phyloP scores from a whole-genome alignment of 176 grass and related monocot species.

The Triticum timopheevii region DNA sequence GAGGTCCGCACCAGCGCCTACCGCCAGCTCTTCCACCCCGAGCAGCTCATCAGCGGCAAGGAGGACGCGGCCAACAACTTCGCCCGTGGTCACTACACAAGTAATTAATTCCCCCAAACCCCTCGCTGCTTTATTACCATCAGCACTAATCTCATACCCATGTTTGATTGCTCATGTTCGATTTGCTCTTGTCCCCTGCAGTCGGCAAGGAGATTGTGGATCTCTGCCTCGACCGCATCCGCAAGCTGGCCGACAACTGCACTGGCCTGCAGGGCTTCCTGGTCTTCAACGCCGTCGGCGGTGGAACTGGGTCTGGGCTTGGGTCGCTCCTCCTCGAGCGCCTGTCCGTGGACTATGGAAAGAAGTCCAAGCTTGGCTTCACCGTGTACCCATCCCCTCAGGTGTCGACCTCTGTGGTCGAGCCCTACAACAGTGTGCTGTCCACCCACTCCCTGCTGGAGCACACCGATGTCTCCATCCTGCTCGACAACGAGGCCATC shows the following conservation, averaged over 20 bases:
- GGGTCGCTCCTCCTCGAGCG: constrained; percentile 86
- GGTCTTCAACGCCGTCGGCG: constrained; percentile 86
- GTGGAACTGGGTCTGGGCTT: constrained; percentile 77
- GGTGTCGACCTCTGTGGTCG: constrained; percentile 82
- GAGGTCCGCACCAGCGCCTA: constrained; percentile 72
- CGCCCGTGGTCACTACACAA: constrained; percentile 75
- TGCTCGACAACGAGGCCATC: constrained; percentile 86
- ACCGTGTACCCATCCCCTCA: constrained; percentile 83
- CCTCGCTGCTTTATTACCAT: too few relatives aligned
- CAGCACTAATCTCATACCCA: neutral
- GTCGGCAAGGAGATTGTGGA: constrained; percentile 90
- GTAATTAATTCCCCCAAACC: constrained; percentile 42
- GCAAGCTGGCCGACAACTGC: constrained; percentile 81
- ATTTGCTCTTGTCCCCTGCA: constrained; percentile 26
- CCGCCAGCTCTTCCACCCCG: constrained; percentile 74
- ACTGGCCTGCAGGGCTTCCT: constrained; percentile 82
- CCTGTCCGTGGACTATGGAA: constrained; percentile 77
- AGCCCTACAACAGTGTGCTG: constrained; percentile 87
- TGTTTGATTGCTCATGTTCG: neutral
- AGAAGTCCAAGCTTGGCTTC: constrained; percentile 90
- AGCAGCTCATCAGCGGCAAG: constrained; percentile 76
- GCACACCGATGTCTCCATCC: constrained; percentile 83
- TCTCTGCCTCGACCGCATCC: constrained; percentile 71
- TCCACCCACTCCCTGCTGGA: constrained; percentile 76
- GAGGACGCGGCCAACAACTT: constrained; percentile 80